Evolutionary conservation across 805 yeast species (phyloP).

Genomic region (Pichia gijzeniarum): DNA sequence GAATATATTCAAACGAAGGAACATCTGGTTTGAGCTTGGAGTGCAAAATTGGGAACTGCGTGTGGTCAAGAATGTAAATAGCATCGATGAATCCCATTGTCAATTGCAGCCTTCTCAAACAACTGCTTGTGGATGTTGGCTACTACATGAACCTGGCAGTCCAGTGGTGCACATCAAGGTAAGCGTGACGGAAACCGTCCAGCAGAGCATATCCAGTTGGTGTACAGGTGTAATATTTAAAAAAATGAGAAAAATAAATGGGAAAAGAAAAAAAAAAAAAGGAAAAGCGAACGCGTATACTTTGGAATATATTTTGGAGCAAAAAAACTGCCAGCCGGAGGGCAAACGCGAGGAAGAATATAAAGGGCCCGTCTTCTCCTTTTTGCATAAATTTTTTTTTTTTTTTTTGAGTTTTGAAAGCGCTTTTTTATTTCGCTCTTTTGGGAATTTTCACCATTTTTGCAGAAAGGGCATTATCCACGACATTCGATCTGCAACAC

Average conservation of each 20-base stretch:
- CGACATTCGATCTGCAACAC: conserved; percentile 2
- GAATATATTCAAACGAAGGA: conserved; percentile 26
- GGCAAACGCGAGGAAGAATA: too few species aligned
- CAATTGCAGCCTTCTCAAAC: too few species aligned
- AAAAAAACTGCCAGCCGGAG: too few species aligned
- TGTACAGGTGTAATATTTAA: conserved; percentile 1
- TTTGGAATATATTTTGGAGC: too few species aligned
- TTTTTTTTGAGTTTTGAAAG: background rate
- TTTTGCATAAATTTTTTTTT: too few species aligned
- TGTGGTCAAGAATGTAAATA: conserved; percentile 25
- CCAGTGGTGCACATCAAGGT: too few species aligned
- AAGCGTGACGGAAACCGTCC: too few species aligned
- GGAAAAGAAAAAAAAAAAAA: background rate
- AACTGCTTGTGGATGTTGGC: too few species aligned
- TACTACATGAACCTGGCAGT: too few species aligned
- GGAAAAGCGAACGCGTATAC: background rate
- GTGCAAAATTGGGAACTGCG: conserved; percentile 17
- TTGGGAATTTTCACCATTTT: background rate
- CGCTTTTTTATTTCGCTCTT: background rate
- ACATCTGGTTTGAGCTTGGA: conserved; percentile 15
- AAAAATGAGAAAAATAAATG: background rate
- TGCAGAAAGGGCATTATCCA: background rate
- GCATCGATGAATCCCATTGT: conserved; percentile 30
- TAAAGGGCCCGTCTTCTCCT: too few species aligned
- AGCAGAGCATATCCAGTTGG: conserved; percentile 5